phyloP scores from a whole-genome alignment of 306 rosid genomes.

The Dicorynia guianensis region DNA sequence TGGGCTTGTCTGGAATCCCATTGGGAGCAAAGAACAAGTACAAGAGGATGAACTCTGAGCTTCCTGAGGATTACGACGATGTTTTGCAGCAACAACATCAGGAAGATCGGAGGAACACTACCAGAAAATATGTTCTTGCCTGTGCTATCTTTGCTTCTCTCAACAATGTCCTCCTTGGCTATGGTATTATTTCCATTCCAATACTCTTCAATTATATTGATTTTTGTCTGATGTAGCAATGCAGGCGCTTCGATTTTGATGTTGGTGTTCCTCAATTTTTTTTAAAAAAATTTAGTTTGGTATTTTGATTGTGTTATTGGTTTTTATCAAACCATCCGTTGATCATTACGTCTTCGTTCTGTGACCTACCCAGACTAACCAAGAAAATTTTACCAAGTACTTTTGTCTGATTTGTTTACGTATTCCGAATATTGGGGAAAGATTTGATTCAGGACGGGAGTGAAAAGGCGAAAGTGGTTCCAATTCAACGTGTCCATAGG shows the following conservation, averaged over 20 bases:
- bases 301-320: not conserved
- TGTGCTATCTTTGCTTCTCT: slow-evolving; percentile 86
- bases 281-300: not conserved
- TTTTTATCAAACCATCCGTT: not conserved
- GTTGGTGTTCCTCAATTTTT: not conserved
- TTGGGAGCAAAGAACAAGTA: slow-evolving; percentile 69
- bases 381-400: too few species aligned
- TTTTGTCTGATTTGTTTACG: not conserved
- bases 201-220: not conserved
- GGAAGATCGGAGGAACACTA: slow-evolving; percentile 43
- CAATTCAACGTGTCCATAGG: too few species aligned
- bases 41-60: slow-evolving; percentile 70
- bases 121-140: slow-evolving; percentile 70
- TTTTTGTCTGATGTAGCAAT: not conserved
- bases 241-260: not conserved
- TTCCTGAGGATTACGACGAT: slow-evolving; percentile 48
- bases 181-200: slow-evolving; percentile 55
- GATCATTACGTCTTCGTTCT: not conserved
- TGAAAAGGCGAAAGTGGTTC: not conserved
- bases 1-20: slow-evolving; percentile 60
- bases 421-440: not conserved
- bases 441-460: not conserved
- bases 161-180: slow-evolving; percentile 86
- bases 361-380: not conserved
- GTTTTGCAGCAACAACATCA: slow-evolving; percentile 48